These are phyloP conservation scores for Calonectria leucothoes DNA, from an alignment of 2,329 filamentous ascomycete species.

Conservation along the genomic window DNA sequence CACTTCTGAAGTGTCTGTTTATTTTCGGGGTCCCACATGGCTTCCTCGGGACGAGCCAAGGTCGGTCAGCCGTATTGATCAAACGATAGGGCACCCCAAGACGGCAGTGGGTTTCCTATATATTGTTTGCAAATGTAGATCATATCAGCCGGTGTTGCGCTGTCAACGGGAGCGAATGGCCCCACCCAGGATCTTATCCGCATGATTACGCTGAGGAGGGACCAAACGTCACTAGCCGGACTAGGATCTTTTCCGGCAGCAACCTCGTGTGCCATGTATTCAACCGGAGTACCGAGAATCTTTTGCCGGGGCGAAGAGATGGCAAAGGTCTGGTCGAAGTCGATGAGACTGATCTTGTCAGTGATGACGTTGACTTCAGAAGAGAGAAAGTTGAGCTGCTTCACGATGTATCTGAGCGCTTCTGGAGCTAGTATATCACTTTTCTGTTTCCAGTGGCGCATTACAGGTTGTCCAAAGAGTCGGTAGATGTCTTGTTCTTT, in stretches of 20 bases:
- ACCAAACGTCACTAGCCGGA: conserved; percentile 27
- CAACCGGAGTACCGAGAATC: background rate
- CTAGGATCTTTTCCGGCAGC: background rate
- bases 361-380: background rate
- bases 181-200: conserved; percentile 13
- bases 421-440: background rate
- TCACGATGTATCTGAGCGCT: background rate
- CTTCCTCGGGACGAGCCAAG: background rate
- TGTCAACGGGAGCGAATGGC: conserved; percentile 14
- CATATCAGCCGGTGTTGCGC: conserved; percentile 12
- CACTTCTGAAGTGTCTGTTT: background rate
- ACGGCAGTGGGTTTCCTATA: conserved; percentile 9
- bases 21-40: background rate
- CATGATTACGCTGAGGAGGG: conserved; percentile 18
- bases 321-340: background rate
- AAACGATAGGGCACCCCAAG: conserved; percentile 22
- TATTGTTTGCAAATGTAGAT: conserved; percentile 14
- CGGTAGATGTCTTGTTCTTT: background rate
- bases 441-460: background rate
- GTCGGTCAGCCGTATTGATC: conserved; percentile 18
- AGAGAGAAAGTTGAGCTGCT: background rate
- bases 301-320: background rate
- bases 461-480: background rate
- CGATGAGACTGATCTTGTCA: background rate
- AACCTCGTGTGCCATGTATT: background rate